Conservation (phyloP, 1,139 yeast species). For the Taphrina flavorubra region DNA sequence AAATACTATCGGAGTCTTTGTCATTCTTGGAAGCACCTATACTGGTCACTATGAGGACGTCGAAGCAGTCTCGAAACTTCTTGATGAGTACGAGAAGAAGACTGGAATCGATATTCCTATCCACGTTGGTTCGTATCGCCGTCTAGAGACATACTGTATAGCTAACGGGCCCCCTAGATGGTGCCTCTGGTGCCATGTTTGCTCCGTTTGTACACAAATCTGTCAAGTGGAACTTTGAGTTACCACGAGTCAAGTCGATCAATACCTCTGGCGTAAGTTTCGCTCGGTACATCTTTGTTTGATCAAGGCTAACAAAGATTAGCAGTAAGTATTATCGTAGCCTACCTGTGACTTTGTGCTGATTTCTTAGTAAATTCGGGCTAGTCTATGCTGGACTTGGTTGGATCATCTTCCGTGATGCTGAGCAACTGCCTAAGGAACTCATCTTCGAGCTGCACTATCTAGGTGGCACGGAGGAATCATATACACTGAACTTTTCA, state of each 20-base stretch:
- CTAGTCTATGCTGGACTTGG: slow-evolving; percentile 83
- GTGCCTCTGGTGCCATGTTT: slow-evolving; percentile 84
- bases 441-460: slow-evolving; percentile 80
- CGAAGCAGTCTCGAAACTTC: slow-evolving; percentile 60
- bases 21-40: slow-evolving; percentile 86
- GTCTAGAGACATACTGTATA: neutral
- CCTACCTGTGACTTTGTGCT: neutral
- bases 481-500: slow-evolving; percentile 81
- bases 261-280: slow-evolving; percentile 77
- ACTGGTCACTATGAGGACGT: slow-evolving; percentile 92
- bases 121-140: slow-evolving; percentile 59
- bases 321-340: neutral
- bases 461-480: slow-evolving; percentile 87
- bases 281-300: neutral
- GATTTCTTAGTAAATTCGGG: slow-evolving; percentile 69
- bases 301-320: neutral
- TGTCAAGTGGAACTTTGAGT: slow-evolving; percentile 61
- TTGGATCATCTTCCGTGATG: slow-evolving; percentile 85
- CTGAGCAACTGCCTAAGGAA: slow-evolving; percentile 66
- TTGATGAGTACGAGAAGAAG: slow-evolving; percentile 72
- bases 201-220: slow-evolving; percentile 42
- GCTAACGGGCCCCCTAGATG: slow-evolving; percentile 58
- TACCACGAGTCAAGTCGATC: slow-evolving; percentile 78
- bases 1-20: slow-evolving; percentile 90
- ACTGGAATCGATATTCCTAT: slow-evolving; percentile 74